Evolutionary conservation across 2,329 filamentous ascomycete species (phyloP).

Genomic region (Fusarium sp.): DNA sequence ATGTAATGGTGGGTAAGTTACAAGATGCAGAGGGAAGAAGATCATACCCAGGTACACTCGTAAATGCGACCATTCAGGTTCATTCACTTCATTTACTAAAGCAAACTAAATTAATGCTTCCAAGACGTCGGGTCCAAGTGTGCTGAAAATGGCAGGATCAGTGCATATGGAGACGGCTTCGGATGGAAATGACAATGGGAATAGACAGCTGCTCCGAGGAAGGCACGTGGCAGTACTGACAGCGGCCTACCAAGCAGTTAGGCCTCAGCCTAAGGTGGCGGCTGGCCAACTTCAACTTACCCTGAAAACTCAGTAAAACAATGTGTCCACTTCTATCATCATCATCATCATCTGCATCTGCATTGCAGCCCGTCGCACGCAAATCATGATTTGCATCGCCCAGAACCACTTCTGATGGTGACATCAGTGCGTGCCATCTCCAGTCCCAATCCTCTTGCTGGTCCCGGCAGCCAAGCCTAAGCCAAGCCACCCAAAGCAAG

Average conservation of each 20-base stretch:
- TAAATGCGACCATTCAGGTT: background rate
- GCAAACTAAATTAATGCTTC: conserved; percentile 2
- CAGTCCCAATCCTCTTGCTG: background rate
- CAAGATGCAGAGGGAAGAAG: background rate
- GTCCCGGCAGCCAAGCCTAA: conserved; percentile 16
- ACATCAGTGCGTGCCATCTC: conserved; percentile 17
- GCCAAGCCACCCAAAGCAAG: conserved; percentile 16
- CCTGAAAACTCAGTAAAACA: background rate
- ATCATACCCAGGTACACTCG: background rate
- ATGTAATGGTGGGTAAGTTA: background rate
- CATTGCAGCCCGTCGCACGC: conserved; percentile 4
- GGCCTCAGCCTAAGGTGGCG: conserved; percentile 18
- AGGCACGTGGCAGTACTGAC: conserved; percentile 33
- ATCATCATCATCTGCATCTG: background rate
- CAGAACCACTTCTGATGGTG: conserved; percentile 5
- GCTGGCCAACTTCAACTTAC: conserved; percentile 1
- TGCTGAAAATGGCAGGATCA: conserved; percentile 13
- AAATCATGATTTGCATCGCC: conserved; percentile 26
- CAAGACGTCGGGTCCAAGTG: conserved; percentile 7
- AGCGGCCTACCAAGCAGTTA: background rate
- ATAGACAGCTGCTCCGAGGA: conserved; percentile 13
- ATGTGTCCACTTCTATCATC: conserved; percentile 7
- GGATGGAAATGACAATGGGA: conserved; percentile 8
- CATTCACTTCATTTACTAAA: background rate
- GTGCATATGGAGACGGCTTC: background rate